Evolutionary conservation across 345 rosid genomes (phyloP).

Genomic region (Hibiscus syriacus): DNA sequence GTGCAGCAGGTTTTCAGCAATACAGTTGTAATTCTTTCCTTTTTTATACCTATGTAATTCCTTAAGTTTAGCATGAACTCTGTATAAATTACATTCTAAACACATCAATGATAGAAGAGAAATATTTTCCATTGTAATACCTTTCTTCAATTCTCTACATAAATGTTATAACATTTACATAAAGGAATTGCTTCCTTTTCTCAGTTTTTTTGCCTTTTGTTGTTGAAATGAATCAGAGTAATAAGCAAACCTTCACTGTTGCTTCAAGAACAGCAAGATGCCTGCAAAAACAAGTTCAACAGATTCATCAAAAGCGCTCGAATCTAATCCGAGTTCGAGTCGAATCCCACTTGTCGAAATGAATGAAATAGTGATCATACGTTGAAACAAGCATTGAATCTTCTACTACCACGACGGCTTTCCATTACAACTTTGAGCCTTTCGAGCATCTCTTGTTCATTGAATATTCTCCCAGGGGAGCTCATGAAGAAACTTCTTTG

Average conservation of each 20-base stretch:
- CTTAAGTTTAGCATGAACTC: no score
- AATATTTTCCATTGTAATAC: no score
- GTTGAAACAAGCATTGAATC: slow-evolving; percentile 13
- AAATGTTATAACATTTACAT: neutral
- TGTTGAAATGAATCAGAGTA: neutral
- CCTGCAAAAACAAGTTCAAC: neutral
- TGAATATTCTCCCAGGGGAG: slow-evolving; percentile 48
- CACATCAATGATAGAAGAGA: no score
- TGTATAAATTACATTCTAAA: no score
- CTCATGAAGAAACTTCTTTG: slow-evolving; percentile 47
- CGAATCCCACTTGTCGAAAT: neutral
- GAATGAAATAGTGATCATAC: slow-evolving; percentile 7
- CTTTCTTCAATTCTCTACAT: no score
- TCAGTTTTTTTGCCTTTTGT: neutral
- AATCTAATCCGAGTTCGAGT: neutral
- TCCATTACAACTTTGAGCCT: slow-evolving; percentile 32
- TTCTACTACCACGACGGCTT: slow-evolving; percentile 20
- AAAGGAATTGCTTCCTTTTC: neutral
- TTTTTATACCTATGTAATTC: no score
- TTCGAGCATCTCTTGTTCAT: slow-evolving; percentile 45
- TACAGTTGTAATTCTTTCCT: no score
- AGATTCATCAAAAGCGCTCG: neutral
- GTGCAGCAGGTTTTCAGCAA: no score
- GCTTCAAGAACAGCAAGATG: slow-evolving; percentile 10
- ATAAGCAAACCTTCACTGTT: neutral